Evolutionary conservation across 768 basidiomycete species (phyloP), one percentile per base, ranked within the genome.

Genomic region (Pleurotus pulmonarius): DNA sequence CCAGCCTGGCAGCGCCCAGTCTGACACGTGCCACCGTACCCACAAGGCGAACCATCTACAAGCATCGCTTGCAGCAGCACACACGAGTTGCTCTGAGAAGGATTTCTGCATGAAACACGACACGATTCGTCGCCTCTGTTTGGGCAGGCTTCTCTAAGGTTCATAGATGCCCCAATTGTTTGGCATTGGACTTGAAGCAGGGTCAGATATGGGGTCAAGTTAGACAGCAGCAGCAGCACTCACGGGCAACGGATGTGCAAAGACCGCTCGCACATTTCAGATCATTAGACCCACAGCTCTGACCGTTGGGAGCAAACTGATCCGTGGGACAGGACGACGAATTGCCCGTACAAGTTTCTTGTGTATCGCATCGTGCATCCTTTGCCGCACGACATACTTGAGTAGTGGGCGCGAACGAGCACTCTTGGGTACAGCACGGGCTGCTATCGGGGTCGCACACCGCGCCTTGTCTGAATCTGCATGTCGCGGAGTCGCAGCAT

Each of bases 11-110:
- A 94, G 18, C 70, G 77, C 26, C 87, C 85, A 55, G 75, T 72
- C 15, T 69, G 59, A 65, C 92, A 94, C 55, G 77, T 76, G 20
- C 90, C 92, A 29, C 86, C 90, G 64, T 82, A 89, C 5, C 91
- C 91, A 69, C 92, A 95, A 12, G 90, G 85, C 26, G 89, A 91
- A 20, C 92, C 93, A 66, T 92, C 88, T 54, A 90, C 75, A 48
- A 94, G 82, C 44, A 81, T 68, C 3, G 89, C 81, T 55, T 87
- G 85, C 47, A 94, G 73, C 40, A 86, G 70, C 18, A 92, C 70
- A 68, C 93, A 95, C 61, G 79, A 78, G 58, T 82, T 79, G 12
- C 79, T 52, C 12, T 69, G 68, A 13, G 59, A 76, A 4, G 92
- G 92, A 70, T 89, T 86, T 66, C 85, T 80, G 68, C 92, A 96